Base-by-base conservation (phyloP, 2,329 filamentous ascomycete species). In the Fusarium decemcellulare region DNA sequence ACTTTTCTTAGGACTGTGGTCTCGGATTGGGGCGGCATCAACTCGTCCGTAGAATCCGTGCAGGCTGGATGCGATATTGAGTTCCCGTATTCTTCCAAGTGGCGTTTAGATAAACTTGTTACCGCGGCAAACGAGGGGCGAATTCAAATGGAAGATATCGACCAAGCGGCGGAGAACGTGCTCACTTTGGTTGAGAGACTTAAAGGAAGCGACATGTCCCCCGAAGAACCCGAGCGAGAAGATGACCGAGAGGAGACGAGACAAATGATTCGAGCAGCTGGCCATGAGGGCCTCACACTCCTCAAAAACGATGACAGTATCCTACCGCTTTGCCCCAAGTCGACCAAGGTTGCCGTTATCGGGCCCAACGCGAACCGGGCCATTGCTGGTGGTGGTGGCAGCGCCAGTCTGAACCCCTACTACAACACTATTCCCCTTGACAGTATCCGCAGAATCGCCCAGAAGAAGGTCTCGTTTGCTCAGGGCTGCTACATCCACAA, bases 371-470 rank as follows among this genome's bases (percentile, higher is more conserved):
- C 89, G 18, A 90, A 91, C 75, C 82, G 89, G 58, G 87, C 90
- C 1, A 91, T 92, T 67, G 89, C 88, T n/a, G 88, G 87, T 15
- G 90, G 90, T 52, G 90, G 90, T 42, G 90, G 90, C 52, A 92
- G 90, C 72, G 90, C 90, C 16, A 90, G 88, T 67, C 79, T 92
- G 50, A 91, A 91, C 74, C 89, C 90, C 0, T 92, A 92, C 77
- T 92, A 92, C 77, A 89, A 84, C 68, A 90, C 88, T 2, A 83
- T 90, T 10, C 90, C 90, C 0, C 74, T 77, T 1, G 88, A 91
- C 46, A 90, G 89, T 71, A 90, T 92, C 63, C 84, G 81, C 40
- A 81, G 82, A 30, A 81, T 84, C 1, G 83, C 88, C 3, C 80
- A 87, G 50, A 83, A 86, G 34, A 84, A 90, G 46, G 82, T 92